Conservation (phyloP, 768 basidiomycete genomes). For the Lentinula raphanica region DNA sequence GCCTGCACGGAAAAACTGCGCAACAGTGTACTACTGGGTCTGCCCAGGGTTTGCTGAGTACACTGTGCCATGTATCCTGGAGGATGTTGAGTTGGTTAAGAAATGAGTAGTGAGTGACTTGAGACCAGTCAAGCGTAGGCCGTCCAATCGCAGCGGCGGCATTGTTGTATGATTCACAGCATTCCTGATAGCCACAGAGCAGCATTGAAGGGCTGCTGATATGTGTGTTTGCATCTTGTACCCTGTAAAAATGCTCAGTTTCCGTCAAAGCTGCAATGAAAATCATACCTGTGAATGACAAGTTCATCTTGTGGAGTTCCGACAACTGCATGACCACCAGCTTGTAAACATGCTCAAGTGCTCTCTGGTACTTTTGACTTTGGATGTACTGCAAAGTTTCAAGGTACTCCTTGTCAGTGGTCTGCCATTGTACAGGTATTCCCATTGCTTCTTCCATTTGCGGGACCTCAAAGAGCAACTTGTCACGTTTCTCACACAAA, state of each 20-base stretch:
- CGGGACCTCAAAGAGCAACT: conserved; percentile 13
- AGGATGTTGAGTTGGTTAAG: conserved; percentile 16
- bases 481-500: conserved; percentile 13
- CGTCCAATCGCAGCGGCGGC: conserved; percentile 15
- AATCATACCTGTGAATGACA: conserved; percentile 27
- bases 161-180: conserved; percentile 27
- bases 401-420: conserved; percentile 18
- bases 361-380: conserved; percentile 20
- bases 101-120: conserved; percentile 16
- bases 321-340: conserved; percentile 30
- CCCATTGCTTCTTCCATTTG: conserved; percentile 18
- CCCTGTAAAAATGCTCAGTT: conserved; percentile 15
- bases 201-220: conserved; percentile 23
- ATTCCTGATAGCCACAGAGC: conserved; percentile 24
- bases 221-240: conserved; percentile 30
- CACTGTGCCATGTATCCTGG: conserved; percentile 21
- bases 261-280: not conserved
- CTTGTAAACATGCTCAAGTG: conserved; percentile 27
- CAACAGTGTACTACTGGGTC: conserved; percentile 13
- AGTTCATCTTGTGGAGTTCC: conserved; percentile 33
- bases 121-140: conserved; percentile 15
- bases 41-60: conserved; percentile 32
- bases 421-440: conserved; percentile 23
- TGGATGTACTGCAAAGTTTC: conserved; percentile 9
- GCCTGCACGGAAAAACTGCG: no score